Evolutionary conservation across 2,329 filamentous ascomycete genomes (phyloP).

Genomic region (Botryotinia convoluta): DNA sequence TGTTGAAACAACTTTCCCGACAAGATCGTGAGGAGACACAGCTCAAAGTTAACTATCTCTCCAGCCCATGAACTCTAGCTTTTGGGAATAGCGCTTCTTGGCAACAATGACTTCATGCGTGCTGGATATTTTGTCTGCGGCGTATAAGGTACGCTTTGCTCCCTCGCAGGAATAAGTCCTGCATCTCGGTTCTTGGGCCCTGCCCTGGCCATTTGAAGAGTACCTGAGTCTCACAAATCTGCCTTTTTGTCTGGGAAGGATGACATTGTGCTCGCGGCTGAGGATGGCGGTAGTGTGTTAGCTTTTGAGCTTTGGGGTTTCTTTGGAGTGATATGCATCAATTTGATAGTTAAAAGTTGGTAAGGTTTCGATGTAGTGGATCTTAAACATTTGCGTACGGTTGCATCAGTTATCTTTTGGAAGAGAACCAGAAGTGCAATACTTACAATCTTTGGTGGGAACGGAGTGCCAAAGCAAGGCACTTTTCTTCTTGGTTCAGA

Average conservation of each 20-base stretch:
- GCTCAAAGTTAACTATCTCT: no score
- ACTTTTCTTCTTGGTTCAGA: neutral
- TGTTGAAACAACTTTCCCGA: neutral
- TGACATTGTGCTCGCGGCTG: neutral
- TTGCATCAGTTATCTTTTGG: no score
- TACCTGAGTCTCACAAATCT: neutral
- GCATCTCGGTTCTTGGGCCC: accelerated
- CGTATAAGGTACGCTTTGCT: neutral
- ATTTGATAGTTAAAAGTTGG: neutral
- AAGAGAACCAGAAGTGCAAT: neutral
- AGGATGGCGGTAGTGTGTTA: neutral
- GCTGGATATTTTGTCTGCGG: neutral
- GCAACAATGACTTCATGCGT: neutral
- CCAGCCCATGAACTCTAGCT: neutral
- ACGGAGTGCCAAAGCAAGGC: no score
- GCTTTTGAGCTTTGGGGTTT: neutral
- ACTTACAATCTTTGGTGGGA: neutral
- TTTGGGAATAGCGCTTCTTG: neutral
- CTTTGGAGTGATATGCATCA: neutral
- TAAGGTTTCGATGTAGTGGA: neutral
- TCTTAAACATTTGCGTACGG: neutral
- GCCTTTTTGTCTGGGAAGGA: neutral
- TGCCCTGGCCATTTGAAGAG: neutral
- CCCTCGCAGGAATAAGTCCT: neutral
- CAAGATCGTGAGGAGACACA: neutral